A percentile compares a stretch with the other conserved stretches of the same genome.
Conservation (phyloP, 768 basidiomycete genomes). For the Serendipita sp. region DNA sequence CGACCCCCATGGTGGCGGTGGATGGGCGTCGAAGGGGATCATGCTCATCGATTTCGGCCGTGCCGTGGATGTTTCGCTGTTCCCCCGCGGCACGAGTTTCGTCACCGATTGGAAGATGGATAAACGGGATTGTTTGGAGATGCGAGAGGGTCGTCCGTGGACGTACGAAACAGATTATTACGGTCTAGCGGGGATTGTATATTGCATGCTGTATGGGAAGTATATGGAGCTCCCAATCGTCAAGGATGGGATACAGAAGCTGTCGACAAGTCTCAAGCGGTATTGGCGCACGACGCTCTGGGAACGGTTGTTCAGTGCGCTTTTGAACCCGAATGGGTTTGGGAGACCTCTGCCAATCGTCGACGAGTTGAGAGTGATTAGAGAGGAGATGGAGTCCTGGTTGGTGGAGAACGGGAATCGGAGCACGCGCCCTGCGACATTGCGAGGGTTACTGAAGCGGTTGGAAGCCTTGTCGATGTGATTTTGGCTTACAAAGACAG, state of each 20-base stretch:
- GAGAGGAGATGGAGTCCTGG: conserved; percentile 79
- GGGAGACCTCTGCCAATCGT: conserved; percentile 56
- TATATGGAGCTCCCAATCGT: conserved; percentile 70
- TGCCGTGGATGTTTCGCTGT: conserved; percentile 71
- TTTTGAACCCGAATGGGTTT: conserved; percentile 67
- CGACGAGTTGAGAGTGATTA: conserved; percentile 44
- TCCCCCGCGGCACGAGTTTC: conserved; percentile 66
- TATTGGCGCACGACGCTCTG: conserved; percentile 92
- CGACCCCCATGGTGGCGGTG: conserved; percentile 58
- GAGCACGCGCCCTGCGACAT: conserved; percentile 24
- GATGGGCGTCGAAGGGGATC: conserved; percentile 80
- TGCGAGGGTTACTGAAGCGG: neutral
- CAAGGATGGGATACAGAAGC: conserved; percentile 23
- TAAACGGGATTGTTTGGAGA: conserved; percentile 82
- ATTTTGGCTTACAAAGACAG: neutral
- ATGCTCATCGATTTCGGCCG: conserved; percentile 97
- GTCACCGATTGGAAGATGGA: conserved; percentile 80
- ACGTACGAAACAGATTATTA: conserved; percentile 93
- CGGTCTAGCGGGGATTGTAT: conserved; percentile 87
- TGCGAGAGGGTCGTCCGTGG: conserved; percentile 73
- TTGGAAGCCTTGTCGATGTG: conserved; percentile 1
- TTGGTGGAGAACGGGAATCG: conserved; percentile 75
- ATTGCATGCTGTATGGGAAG: conserved; percentile 93
- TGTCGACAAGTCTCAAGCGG: conserved; percentile 67
- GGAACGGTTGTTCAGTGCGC: conserved; percentile 64